Conservation (phyloP, 257 asterid genomes). For the Thymus quinquecostatus region DNA sequence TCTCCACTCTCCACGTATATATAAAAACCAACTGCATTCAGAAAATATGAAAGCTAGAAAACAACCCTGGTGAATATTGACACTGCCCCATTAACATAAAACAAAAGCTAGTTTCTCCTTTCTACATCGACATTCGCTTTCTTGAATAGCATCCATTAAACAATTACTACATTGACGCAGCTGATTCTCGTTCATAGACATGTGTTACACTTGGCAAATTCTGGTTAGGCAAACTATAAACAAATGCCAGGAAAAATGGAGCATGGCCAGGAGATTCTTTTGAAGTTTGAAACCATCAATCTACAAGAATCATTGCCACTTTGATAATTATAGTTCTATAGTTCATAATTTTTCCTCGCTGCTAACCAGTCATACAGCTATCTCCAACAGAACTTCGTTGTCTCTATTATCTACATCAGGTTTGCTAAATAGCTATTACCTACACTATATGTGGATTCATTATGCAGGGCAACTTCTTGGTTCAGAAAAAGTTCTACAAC, state of each 20-base stretch:
- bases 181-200: conserved; percentile 25
- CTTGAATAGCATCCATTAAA: conserved; percentile 22
- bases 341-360: conserved; percentile 29
- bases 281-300: conserved; percentile 37
- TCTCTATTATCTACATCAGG: conserved; percentile 10
- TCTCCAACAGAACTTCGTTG: conserved; percentile 19
- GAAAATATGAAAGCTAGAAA: conserved; percentile 8
- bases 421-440: not conserved
- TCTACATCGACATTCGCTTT: conserved; percentile 25
- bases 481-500: conserved; percentile 39
- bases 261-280: conserved; percentile 47
- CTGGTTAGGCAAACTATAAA: conserved; percentile 31
- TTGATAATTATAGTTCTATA: conserved; percentile 26
- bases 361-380: conserved; percentile 28
- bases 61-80: conserved; percentile 14
- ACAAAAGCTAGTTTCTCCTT: conserved; percentile 8
- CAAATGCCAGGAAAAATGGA: conserved; percentile 39
- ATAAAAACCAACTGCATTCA: conserved; percentile 8
- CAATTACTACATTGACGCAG: conserved; percentile 25
- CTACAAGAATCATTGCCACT: conserved; percentile 37
- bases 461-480: conserved; percentile 31
- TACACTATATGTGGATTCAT: not conserved
- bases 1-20: not conserved
- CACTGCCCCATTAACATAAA: conserved; percentile 1
- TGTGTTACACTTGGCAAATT: conserved; percentile 27